Conservation (phyloP, 176 grass and related monocot genomes). For the Calamus simplicifolius region DNA sequence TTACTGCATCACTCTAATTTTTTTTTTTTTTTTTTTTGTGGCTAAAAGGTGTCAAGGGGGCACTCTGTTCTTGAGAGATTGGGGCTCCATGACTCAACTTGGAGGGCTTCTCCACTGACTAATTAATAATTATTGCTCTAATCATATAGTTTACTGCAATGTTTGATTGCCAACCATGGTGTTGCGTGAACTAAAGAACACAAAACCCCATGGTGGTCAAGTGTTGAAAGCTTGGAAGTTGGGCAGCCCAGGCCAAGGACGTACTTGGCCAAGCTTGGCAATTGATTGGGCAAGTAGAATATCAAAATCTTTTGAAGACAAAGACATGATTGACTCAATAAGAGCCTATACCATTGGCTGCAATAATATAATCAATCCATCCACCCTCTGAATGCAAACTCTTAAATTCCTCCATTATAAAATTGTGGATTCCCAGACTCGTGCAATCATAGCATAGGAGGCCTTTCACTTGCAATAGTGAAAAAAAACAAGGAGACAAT, state of each 20-base stretch:
- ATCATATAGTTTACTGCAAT: slow-evolving; percentile 16
- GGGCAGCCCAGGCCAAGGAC: slow-evolving; percentile 8
- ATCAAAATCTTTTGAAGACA: not conserved
- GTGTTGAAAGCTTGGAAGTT: slow-evolving; percentile 21
- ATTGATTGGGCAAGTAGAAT: slow-evolving; percentile 7
- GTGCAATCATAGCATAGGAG: too few relatives aligned
- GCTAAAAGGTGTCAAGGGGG: not conserved
- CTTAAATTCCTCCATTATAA: slow-evolving; percentile 6
- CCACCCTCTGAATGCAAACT: slow-evolving; percentile 14
- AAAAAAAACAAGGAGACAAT: too few relatives aligned
- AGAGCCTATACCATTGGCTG: not conserved
- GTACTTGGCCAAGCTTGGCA: slow-evolving; percentile 31
- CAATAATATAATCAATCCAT: slow-evolving; percentile 21
- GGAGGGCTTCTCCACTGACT: slow-evolving; percentile 1
- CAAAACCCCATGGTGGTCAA: slow-evolving; percentile 29
- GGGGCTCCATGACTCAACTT: not conserved
- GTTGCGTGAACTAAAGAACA: slow-evolving; percentile 24
- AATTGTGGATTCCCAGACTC: too few relatives aligned
- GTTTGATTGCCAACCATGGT: slow-evolving; percentile 19
- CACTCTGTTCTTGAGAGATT: too few relatives aligned
- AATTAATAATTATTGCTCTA: slow-evolving; percentile 9
- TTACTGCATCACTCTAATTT: too few relatives aligned
- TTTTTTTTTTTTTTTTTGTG: too few relatives aligned
- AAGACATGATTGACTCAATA: slow-evolving; percentile 21
- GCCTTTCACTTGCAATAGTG: too few relatives aligned